Percentiles rank a stretch among this genome's conserved stretches.
Evolutionary conservation across 495 filamentous ascomycete species (phyloP).

Genomic region (Xylona heveae): DNA sequence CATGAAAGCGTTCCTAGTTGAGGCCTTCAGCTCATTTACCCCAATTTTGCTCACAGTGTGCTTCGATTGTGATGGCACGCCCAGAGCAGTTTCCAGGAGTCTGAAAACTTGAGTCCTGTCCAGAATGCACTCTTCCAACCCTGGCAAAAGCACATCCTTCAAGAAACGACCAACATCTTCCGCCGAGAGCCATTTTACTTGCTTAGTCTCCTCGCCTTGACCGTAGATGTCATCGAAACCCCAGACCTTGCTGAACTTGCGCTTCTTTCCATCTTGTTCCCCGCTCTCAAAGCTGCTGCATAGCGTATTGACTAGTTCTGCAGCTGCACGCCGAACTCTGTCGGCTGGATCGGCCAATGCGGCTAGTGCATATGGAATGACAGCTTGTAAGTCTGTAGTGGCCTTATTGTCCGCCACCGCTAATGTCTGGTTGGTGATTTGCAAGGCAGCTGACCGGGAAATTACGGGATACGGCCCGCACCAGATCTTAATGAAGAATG

Average conservation of each 20-base stretch:
- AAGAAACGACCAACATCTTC: conserved; percentile 38
- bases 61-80: conserved; percentile 18
- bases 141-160: conserved; percentile 38
- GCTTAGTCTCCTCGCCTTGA: conserved; percentile 21
- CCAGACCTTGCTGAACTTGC: conserved; percentile 19
- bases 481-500: conserved; percentile 58
- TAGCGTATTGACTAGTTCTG: conserved; percentile 33
- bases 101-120: conserved; percentile 42
- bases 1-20: conserved; percentile 39
- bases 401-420: not conserved
- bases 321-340: conserved; percentile 53
- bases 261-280: conserved; percentile 15
- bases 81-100: conserved; percentile 32
- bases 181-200: conserved; percentile 33
- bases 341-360: conserved; percentile 53
- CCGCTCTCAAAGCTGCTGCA: conserved; percentile 13
- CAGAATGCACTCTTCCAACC: conserved; percentile 62
- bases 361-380: conserved; percentile 55
- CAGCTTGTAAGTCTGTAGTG: conserved; percentile 41
- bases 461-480: conserved; percentile 45
- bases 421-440: conserved; percentile 22
- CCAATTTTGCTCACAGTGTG: conserved; percentile 22
- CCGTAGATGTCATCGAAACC: conserved; percentile 36
- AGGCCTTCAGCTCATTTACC: conserved; percentile 33
- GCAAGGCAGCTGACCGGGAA: conserved; percentile 45